Evolutionary conservation across 1,139 yeast genomes (phyloP).

Genomic region (Yamadazyma aaseri): DNA sequence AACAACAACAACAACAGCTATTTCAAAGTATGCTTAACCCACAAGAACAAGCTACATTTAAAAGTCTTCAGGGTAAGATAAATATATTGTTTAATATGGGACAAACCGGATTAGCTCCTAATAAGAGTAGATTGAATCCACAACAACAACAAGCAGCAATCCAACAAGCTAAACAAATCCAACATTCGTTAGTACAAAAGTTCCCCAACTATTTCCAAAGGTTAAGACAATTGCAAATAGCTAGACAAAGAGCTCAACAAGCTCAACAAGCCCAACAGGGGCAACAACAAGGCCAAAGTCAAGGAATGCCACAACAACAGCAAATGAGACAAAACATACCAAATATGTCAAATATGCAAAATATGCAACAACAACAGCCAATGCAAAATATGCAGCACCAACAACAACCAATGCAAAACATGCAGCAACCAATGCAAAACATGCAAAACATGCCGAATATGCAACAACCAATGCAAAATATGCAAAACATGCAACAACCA

Average conservation of each 20-base stretch:
- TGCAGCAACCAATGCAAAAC: conserved; percentile 10
- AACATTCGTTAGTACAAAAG: conserved; percentile 43
- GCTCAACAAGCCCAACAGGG: conserved; percentile 20
- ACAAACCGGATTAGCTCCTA: conserved; percentile 45
- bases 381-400: conserved; percentile 18
- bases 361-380: conserved; percentile 11
- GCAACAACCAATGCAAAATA: background rate
- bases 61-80: conserved; percentile 43
- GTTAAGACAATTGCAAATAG: conserved; percentile 39
- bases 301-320: conserved; percentile 14
- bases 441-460: conserved; percentile 1
- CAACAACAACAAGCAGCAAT: conserved; percentile 49
- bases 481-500: conserved; percentile 2
- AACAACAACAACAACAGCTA: conserved; percentile 48
- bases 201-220: conserved; percentile 47
- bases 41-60: conserved; percentile 45
- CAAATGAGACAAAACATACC: conserved; percentile 8
- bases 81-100: conserved; percentile 46
- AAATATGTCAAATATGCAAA: conserved; percentile 4
- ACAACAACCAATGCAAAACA: conserved; percentile 20
- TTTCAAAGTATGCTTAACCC: conserved; percentile 43
- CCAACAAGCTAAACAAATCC: conserved; percentile 44
- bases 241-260: conserved; percentile 38
- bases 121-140: conserved; percentile 40
- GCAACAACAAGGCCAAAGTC: conserved; percentile 16